phyloP scores from a whole-genome alignment of 2,329 filamentous ascomycete species.

The Cadophora gregata region DNA sequence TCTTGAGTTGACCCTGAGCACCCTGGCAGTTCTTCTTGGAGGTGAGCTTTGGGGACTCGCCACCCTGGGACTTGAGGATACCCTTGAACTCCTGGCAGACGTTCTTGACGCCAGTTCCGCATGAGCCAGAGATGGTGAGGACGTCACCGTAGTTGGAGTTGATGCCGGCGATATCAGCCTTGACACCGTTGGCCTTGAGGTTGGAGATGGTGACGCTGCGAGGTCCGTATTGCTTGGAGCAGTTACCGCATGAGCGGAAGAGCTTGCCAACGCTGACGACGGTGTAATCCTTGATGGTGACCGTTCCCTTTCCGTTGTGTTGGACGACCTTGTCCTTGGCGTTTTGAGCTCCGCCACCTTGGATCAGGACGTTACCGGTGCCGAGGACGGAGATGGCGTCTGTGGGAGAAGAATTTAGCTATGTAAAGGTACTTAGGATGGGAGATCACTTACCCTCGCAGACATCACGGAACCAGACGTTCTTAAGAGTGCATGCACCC shows the following conservation, averaged over 20 bases:
- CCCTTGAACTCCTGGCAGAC: constrained; percentile 37
- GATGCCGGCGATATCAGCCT: constrained; percentile 44
- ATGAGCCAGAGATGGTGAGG: constrained; percentile 40
- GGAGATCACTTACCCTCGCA: constrained; percentile 11
- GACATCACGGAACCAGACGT: constrained; percentile 49
- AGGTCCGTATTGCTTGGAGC: constrained; percentile 44
- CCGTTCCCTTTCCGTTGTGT: constrained; percentile 45
- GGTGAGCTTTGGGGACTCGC: constrained; percentile 25
- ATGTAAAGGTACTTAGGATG: background rate
- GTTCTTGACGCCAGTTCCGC: constrained; percentile 31
- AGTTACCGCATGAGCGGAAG: constrained; percentile 56
- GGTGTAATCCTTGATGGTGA: constrained; percentile 47
- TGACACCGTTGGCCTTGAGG: constrained; percentile 44
- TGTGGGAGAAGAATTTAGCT: constrained; percentile 19
- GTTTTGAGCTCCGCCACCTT: constrained; percentile 46
- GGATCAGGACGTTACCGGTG: constrained; percentile 44
- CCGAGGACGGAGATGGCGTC: constrained; percentile 45
- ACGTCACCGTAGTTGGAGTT: constrained; percentile 50
- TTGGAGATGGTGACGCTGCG: constrained; percentile 42
- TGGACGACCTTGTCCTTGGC: constrained; percentile 48
- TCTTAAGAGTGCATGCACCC: constrained; percentile 53
- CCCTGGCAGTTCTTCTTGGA: constrained; percentile 25
- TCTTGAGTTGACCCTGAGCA: constrained; percentile 19
- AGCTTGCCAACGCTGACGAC: constrained; percentile 51
- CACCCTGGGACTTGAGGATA: constrained; percentile 27